phyloP scores from a whole-genome alignment of 495 filamentous ascomycete species.

The Tirmania nivea region DNA sequence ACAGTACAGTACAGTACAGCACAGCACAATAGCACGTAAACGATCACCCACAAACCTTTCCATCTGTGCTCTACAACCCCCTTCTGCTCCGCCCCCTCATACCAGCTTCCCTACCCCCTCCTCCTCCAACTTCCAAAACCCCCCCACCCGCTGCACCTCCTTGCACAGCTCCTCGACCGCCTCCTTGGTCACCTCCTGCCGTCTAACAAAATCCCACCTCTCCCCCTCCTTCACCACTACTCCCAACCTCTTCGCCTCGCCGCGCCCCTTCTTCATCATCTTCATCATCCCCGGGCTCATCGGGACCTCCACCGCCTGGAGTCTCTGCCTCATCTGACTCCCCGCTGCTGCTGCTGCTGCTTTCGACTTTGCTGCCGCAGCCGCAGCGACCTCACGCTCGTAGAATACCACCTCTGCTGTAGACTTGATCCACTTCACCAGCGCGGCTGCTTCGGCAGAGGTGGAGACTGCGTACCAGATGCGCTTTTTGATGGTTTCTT shows the following conservation, averaged over 20 bases:
- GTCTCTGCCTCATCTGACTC: not conserved
- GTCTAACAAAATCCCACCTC: not conserved
- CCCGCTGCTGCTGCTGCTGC: not conserved
- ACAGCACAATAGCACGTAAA: not conserved
- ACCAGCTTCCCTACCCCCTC: not conserved
- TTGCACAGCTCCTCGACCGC: not conserved
- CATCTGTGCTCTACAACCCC: not conserved
- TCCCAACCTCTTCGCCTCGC: not conserved
- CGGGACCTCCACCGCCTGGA: not conserved
- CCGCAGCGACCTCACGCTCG: not conserved
- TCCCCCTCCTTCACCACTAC: not conserved
- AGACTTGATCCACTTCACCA: constrained; percentile 14
- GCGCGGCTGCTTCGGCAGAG: constrained; percentile 5
- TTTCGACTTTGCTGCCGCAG: not conserved
- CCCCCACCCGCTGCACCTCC: not conserved
- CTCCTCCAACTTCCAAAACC: not conserved
- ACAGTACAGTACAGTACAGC: too few relatives aligned
- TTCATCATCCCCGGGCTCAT: not conserved
- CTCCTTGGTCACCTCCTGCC: not conserved
- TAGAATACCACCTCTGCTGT: constrained; percentile 9
- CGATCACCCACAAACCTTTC: not conserved
- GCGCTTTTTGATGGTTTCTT: constrained; percentile 3
- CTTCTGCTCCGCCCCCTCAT: not conserved
- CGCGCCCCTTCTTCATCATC: not conserved
- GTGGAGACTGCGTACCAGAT: constrained; percentile 12